Percentiles rank a stretch among this genome's conserved stretches.
phyloP scores from a whole-genome alignment of 768 basidiomycete genomes.

The Daedaleopsis sinensis region DNA sequence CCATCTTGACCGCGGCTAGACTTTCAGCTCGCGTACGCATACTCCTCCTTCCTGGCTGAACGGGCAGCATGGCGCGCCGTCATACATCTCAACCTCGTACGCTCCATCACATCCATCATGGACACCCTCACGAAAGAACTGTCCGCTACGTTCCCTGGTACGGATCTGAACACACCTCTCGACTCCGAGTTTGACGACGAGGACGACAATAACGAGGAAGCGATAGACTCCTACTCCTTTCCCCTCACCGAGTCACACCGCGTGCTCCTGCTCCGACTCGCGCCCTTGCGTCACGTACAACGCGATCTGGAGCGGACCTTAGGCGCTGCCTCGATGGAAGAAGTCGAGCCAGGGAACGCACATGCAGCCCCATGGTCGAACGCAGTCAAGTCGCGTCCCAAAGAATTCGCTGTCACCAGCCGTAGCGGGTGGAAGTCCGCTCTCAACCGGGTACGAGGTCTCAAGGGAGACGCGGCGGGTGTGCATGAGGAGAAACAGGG shows the following conservation, averaged over 20 bases:
- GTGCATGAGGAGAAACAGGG: background rate
- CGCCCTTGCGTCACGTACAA: slow-evolving; percentile 56
- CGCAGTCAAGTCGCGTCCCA: slow-evolving; percentile 10
- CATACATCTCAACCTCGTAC: slow-evolving; percentile 78
- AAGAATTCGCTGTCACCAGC: slow-evolving; percentile 31
- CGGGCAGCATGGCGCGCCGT: slow-evolving; percentile 73
- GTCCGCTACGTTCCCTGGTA: background rate
- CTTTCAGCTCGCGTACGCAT: slow-evolving; percentile 77
- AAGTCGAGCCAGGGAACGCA: background rate
- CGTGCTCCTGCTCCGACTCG: slow-evolving; percentile 55
- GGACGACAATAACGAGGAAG: slow-evolving; percentile 5
- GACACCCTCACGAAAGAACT: slow-evolving; percentile 48
- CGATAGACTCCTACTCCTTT: background rate
- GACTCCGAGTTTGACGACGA: slow-evolving; percentile 16
- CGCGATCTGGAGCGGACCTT: slow-evolving; percentile 60
- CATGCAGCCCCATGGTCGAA: slow-evolving; percentile 22
- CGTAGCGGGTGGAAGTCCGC: slow-evolving; percentile 31
- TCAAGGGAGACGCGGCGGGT: background rate
- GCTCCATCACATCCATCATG: slow-evolving; percentile 68
- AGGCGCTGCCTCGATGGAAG: slow-evolving; percentile 58
- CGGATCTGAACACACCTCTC: background rate
- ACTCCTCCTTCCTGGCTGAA: slow-evolving; percentile 70
- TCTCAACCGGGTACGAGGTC: slow-evolving; percentile 22
- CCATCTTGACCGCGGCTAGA: slow-evolving; percentile 33
- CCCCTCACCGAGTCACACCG: slow-evolving; percentile 62